Conservation (phyloP, 192 early-diverging fungal species). For the Rhizoclosmatium sp. region DNA sequence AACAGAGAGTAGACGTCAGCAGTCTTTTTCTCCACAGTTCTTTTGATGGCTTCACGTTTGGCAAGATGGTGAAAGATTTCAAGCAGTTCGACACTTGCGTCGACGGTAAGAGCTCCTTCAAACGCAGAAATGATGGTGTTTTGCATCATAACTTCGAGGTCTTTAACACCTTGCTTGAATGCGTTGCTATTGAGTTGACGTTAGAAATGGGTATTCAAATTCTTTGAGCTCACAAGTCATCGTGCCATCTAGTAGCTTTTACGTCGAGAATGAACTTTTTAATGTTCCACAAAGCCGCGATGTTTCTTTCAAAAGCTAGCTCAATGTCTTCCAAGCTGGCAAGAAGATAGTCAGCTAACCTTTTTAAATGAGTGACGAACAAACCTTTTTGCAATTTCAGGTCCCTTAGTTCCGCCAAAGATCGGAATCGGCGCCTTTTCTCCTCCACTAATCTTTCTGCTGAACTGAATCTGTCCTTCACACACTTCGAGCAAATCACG, state of each 20-base stretch:
- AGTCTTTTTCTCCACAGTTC: constrained; percentile 71
- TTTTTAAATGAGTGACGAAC: background rate
- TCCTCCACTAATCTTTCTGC: constrained; percentile 62
- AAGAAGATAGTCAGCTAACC: background rate
- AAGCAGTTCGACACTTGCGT: constrained; percentile 63
- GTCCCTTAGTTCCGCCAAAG: constrained; percentile 67
- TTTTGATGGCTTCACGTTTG: constrained; percentile 72
- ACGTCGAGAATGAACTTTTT: constrained; percentile 68
- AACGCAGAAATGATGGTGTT: constrained; percentile 69
- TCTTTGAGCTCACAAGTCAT: constrained; percentile 52
- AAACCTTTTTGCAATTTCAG: constrained; percentile 66
- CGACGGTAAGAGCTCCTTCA: constrained; percentile 63
- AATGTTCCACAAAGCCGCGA: constrained; percentile 63
- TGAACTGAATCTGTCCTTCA: constrained; percentile 74
- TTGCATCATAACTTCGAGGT: constrained; percentile 73
- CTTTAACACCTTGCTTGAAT: constrained; percentile 74
- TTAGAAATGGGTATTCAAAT: background rate
- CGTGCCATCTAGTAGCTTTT: constrained; percentile 71
- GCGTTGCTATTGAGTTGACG: constrained; percentile 50
- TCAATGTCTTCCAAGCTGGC: constrained; percentile 70
- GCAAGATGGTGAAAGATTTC: constrained; percentile 70
- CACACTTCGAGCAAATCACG: constrained; percentile 68
- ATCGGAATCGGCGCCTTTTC: constrained; percentile 67
- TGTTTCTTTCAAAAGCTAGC: constrained; percentile 62
- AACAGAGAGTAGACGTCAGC: constrained; percentile 64